These are phyloP conservation scores for Herpetomonas muscarum DNA, from an alignment of 208 protist genomes.

Conservation along the genomic window DNA sequence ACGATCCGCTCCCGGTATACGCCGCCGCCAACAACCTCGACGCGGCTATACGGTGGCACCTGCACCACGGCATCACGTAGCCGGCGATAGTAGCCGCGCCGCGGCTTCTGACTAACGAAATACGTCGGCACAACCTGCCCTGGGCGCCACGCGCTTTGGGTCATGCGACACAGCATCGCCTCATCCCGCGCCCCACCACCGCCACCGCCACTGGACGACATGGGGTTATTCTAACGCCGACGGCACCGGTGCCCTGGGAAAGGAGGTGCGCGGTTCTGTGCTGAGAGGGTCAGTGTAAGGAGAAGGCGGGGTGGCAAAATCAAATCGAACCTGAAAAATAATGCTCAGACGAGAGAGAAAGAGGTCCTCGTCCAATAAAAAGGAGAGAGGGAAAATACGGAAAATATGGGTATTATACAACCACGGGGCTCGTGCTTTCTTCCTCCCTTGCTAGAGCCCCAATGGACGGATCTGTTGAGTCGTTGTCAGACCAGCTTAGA, in stretches of 20 bases:
- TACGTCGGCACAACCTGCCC: constrained; percentile 35
- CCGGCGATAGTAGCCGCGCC: constrained; percentile 27
- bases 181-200: constrained; percentile 11
- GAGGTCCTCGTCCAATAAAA: too few relatives aligned
- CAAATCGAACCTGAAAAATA: constrained; percentile 4
- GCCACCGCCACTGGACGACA: neutral
- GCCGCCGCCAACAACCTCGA: constrained; percentile 39
- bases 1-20: constrained; percentile 32
- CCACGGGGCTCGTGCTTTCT: too few relatives aligned
- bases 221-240: neutral
- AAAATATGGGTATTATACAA: too few relatives aligned
- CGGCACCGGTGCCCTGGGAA: neutral
- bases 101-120: constrained; percentile 36
- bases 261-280: neutral
- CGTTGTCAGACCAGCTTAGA: too few relatives aligned
- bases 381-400: neutral
- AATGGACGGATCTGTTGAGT: too few relatives aligned
- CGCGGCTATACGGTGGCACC: constrained; percentile 36
- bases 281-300: neutral
- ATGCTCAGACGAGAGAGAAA: constrained; percentile 9
- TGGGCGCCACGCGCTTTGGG: constrained; percentile 29
- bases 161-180: constrained; percentile 38
- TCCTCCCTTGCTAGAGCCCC: too few relatives aligned
- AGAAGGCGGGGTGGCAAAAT: neutral
- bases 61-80: constrained; percentile 33